Evolutionary conservation across 352 stramenopile genomes (phyloP).

Genomic region (Globisporangium parvum): DNA sequence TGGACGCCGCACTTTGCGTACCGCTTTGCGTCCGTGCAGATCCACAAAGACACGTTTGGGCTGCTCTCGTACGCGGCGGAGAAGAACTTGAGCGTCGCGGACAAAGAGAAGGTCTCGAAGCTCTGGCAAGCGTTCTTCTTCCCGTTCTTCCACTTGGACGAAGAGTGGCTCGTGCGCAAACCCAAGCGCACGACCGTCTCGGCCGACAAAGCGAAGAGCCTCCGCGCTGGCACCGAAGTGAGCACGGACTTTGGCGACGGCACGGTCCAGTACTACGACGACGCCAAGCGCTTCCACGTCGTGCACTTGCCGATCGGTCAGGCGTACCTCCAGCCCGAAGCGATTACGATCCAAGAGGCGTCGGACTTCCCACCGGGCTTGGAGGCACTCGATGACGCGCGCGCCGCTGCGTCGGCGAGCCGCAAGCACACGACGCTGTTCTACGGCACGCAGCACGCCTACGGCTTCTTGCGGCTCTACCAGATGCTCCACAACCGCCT

Average conservation of each 20-base stretch:
- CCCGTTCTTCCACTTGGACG: slow-evolving; percentile 77
- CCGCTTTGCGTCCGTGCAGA: slow-evolving; percentile 66
- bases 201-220: slow-evolving; percentile 53
- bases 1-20: slow-evolving; percentile 76
- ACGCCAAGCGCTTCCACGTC: slow-evolving; percentile 47
- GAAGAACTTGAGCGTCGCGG: slow-evolving; percentile 70
- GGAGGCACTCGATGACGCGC: slow-evolving; percentile 51
- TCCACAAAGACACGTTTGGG: slow-evolving; percentile 81
- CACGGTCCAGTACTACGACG: slow-evolving; percentile 73
- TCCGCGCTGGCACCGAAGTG: slow-evolving; percentile 66
- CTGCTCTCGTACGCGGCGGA: slow-evolving; percentile 75
- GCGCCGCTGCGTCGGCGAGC: slow-evolving; percentile 37
- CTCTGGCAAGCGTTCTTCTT: slow-evolving; percentile 83
- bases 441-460: slow-evolving; percentile 81
- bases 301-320: slow-evolving; percentile 63
- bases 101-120: slow-evolving; percentile 85
- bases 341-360: slow-evolving; percentile 72
- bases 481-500: slow-evolving; percentile 85
- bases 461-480: slow-evolving; percentile 87
- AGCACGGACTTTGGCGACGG: slow-evolving; percentile 78
- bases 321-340: slow-evolving; percentile 68
- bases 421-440: slow-evolving; percentile 44
- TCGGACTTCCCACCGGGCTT: slow-evolving; percentile 70
- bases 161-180: slow-evolving; percentile 79
- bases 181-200: slow-evolving; percentile 61